Evolutionary conservation across 768 basidiomycete species (phyloP).

Genomic region (Wakefieldia striispora): DNA sequence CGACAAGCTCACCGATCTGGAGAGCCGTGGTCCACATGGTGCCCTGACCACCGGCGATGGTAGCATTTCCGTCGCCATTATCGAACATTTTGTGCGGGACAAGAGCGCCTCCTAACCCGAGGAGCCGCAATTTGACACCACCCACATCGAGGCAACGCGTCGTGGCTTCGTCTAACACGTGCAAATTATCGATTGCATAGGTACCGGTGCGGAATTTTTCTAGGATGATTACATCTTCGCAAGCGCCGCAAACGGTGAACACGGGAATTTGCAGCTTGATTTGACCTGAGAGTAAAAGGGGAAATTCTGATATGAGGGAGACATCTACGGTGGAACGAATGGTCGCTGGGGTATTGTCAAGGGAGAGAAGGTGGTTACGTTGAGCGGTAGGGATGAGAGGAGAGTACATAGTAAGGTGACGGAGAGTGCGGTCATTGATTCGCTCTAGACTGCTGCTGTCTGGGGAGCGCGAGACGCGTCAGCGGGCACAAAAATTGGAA

Average conservation of each 20-base stretch:
- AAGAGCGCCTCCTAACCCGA: slow-evolving; percentile 95
- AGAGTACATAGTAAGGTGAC: slow-evolving; percentile 95
- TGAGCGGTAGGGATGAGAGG: slow-evolving; percentile 86
- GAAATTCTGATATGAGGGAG: slow-evolving; percentile 89
- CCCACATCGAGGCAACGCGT: slow-evolving; percentile 89
- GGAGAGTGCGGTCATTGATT: slow-evolving; percentile 93
- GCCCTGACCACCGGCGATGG: slow-evolving; percentile 97
- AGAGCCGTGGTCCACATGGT: slow-evolving; percentile 99
- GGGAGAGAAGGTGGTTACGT: slow-evolving; percentile 71
- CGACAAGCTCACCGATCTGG: slow-evolving; percentile 96
- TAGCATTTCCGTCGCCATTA: slow-evolving; percentile 90
- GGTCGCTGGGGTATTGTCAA: slow-evolving; percentile 62
- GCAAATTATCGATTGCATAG: slow-evolving; percentile 86
- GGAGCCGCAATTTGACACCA: slow-evolving; percentile 87
- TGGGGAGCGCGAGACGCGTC: slow-evolving; percentile 33
- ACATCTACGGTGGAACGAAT: slow-evolving; percentile 77
- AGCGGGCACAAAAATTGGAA: slow-evolving; percentile 5
- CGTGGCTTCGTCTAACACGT: slow-evolving; percentile 94
- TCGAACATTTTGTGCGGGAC: slow-evolving; percentile 95
- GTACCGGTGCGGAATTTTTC: slow-evolving; percentile 88
- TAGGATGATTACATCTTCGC: slow-evolving; percentile 90
- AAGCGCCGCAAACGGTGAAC: slow-evolving; percentile 96
- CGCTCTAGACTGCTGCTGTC: slow-evolving; percentile 78
- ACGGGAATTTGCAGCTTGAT: slow-evolving; percentile 92
- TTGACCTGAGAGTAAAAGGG: slow-evolving; percentile 83